Base-by-base conservation (phyloP, 169 alveolate genomes). In the Eimeria falciformis region DNA sequence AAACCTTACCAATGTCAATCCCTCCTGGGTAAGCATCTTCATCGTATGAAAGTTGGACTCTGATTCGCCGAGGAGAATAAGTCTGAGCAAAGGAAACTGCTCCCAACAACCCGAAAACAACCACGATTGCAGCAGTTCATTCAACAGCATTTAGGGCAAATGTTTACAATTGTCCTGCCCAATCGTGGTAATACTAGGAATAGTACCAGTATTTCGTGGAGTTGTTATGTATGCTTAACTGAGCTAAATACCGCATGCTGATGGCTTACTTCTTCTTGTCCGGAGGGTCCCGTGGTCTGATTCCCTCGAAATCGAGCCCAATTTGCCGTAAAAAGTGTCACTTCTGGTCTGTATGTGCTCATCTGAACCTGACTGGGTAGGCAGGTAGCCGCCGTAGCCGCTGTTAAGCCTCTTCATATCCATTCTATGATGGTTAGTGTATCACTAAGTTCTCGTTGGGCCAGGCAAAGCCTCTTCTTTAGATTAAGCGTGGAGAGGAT, bases 11-110 rank as follows among this genome's bases (percentile, higher is more conserved):
- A 40, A 91, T 79, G 56, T 91, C 94, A 23, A 91, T 47, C 53
- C 94, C 94, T 33, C 91, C 94, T 3, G 91, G 91, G 91, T 78
- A 91, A 3, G 91, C 91, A 33, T 91, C 94, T 47, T 91, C 94
- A 33, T 91, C 94, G 75, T 77, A 91, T 7, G 65, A 58, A 43
- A 91, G 94, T 43, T 71, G 91, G 12, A 91, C 88, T 37, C 93
- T 55, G 46, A 88, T 53, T 23, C 58, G 83, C 81, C 87, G 87
- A 47, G 50, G 87, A 23, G 87, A 21, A 78, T 65, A 78, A 11
- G 29, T 45, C 46, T 78, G 87, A 6, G 87, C 46, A 50, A 78
- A 78, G 69, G 87, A 78, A 17, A 47, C 87, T 78, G 87, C 65
- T 12, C 40, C 40, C 40, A 33, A 2, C 40, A 43, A 29, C 29